phyloP scores from a whole-genome alignment of 495 filamentous ascomycete species.

The Xylaria palmicola region DNA sequence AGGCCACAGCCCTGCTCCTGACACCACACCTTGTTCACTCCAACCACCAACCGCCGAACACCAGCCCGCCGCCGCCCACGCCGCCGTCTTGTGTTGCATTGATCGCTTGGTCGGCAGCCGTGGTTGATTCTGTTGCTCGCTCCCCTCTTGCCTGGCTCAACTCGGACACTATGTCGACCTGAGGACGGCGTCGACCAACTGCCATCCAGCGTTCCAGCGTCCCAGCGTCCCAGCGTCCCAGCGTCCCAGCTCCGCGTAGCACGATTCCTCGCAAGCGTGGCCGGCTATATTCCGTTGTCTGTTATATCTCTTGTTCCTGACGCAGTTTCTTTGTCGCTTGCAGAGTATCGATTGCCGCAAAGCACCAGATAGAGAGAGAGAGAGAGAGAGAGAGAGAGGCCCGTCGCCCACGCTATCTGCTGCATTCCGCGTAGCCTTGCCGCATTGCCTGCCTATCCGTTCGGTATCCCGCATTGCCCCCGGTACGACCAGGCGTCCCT shows the following conservation, averaged over 20 bases:
- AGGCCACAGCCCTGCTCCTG: slow-evolving; percentile 11
- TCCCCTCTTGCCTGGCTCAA: neutral
- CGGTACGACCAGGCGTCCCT: neutral
- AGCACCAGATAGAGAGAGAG: slow-evolving; percentile 8
- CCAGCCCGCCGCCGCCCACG: neutral
- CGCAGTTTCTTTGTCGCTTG: slow-evolving; percentile 1
- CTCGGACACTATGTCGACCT: neutral
- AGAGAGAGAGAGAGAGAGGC: no score
- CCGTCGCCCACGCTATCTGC: neutral
- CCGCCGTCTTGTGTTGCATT: slow-evolving; percentile 13
- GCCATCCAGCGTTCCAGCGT: neutral
- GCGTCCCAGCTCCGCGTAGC: neutral
- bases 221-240: neutral
- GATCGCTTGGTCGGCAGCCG: slow-evolving; percentile 9
- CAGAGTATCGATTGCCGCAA: neutral
- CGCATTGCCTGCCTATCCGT: neutral
- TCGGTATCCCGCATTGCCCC: slow-evolving; percentile 10
- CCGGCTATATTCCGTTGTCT: slow-evolving; percentile 8
- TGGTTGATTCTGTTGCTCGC: slow-evolving; percentile 2
- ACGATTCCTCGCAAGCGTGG: slow-evolving; percentile 10
- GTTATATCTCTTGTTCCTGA: neutral
- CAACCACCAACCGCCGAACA: neutral
- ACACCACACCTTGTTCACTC: slow-evolving; percentile 1
- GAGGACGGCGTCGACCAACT: neutral
- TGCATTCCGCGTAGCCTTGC: neutral